A percentile compares a stretch with the other conserved stretches of the same genome.
Conservation (phyloP, 1,139 yeast species). For the Arxiozyma heterogenica region DNA sequence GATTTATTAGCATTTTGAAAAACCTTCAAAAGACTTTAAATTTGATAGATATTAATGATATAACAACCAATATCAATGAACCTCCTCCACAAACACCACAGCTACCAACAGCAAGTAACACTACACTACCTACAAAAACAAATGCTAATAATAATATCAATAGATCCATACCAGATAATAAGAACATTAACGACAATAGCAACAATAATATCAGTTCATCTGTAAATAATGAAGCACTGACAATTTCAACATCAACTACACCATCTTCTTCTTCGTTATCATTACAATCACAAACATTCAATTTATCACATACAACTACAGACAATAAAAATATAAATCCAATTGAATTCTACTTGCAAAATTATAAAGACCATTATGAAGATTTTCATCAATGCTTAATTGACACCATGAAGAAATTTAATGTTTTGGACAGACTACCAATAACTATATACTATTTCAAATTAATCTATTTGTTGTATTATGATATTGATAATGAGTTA, state of each 20-base stretch:
- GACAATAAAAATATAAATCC: conserved; percentile 16
- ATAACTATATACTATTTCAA: conserved; percentile 23
- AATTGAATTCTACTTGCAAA: conserved; percentile 23
- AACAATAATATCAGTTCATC: background rate
- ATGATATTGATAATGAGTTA: background rate
- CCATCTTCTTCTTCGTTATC: background rate
- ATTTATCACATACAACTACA: background rate
- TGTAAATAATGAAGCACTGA: background rate
- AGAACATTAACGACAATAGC: background rate
- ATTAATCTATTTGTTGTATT: conserved; percentile 8
- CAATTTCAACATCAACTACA: background rate
- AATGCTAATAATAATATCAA: background rate
- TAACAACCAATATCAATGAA: background rate
- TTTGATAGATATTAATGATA: conserved; percentile 1
- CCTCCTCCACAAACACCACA: background rate
- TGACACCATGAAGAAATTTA: conserved; percentile 24
- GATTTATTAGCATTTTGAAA: conserved; percentile 27
- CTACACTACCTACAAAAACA: background rate
- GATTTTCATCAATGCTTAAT: conserved; percentile 30
- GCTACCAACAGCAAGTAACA: background rate
- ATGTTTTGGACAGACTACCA: conserved; percentile 25
- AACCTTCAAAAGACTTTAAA: conserved; percentile 24
- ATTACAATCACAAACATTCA: background rate
- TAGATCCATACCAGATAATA: background rate
- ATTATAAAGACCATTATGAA: conserved; percentile 27